These are phyloP conservation scores for Neolentinus lepideus DNA, from an alignment of 1,284 basidiomycete genomes.

Conservation along the genomic window DNA sequence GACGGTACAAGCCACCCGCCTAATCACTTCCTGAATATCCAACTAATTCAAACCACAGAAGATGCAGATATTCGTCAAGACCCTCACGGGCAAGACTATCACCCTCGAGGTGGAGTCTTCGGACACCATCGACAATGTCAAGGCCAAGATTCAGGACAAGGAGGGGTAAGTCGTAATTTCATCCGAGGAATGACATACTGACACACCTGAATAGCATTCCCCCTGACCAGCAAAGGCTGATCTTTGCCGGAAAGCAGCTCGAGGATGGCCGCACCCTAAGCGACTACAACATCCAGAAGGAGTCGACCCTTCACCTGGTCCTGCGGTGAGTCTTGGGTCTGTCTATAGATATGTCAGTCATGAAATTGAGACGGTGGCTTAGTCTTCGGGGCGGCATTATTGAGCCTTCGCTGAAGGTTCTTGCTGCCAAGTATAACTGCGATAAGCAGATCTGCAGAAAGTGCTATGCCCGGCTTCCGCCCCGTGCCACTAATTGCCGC, in stretches of 20 bases:
- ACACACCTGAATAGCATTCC: conserved; percentile 39
- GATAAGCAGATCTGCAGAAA: conserved; percentile 99
- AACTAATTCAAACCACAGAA: too few relatives aligned
- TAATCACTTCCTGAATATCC: too few relatives aligned
- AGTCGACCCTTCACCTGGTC: conserved; percentile 58
- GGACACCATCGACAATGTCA: conserved; percentile 86
- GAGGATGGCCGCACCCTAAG: conserved; percentile 81
- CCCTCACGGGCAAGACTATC: conserved; percentile 80
- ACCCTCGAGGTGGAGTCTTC: conserved; percentile 82
- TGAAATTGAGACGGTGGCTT: too few relatives aligned
- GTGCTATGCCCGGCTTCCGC: conserved; percentile 99
- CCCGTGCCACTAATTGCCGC: conserved; percentile 98
- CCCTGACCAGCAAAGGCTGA: conserved; percentile 74
- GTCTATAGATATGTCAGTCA: too few relatives aligned
- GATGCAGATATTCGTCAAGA: conserved; percentile 78
- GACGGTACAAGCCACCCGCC: too few relatives aligned
- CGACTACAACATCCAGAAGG: conserved; percentile 76
- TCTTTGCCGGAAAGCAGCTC: conserved; percentile 83
- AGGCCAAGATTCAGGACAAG: conserved; percentile 82
- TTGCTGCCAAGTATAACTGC: conserved; percentile 96
- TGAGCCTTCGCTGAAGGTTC: conserved; percentile 96
- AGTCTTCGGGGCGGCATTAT: conserved; percentile 98
- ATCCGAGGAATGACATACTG: too few relatives aligned
- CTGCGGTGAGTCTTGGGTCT: too few relatives aligned
- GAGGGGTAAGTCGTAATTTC: conserved; percentile 54